These are phyloP conservation scores for Fusarium abutilonis DNA, from an alignment of 2,329 filamentous ascomycete species.

Conservation along the genomic window DNA sequence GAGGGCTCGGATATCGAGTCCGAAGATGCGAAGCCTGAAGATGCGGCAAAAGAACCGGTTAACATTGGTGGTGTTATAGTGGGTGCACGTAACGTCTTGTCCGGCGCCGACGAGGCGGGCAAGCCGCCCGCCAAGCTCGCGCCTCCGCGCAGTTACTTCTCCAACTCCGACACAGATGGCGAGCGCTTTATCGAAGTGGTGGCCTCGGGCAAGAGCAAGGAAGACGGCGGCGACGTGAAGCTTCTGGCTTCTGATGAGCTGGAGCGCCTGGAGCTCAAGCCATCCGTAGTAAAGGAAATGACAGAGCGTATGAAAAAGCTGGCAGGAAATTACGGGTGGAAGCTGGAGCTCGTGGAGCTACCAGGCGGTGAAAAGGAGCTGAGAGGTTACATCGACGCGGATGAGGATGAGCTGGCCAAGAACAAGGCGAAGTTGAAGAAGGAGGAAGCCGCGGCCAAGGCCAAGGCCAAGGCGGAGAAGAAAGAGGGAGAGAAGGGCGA, in stretches of 20 bases:
- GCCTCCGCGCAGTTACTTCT: conserved; percentile 56
- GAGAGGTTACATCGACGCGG: conserved; percentile 73
- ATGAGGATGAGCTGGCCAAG: conserved; percentile 52
- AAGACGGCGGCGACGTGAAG: conserved; percentile 70
- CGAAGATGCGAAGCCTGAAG: neutral
- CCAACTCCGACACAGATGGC: conserved; percentile 38
- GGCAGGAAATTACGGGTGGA: conserved; percentile 79
- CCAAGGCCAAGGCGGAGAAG: conserved; percentile 45
- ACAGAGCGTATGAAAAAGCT: conserved; percentile 73
- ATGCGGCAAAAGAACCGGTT: conserved; percentile 52
- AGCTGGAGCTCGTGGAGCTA: conserved; percentile 79
- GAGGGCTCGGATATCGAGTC: conserved; percentile 14
- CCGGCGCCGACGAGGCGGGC: conserved; percentile 58
- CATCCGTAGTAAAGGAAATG: conserved; percentile 74
- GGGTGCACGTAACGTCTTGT: conserved; percentile 61
- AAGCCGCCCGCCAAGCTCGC: conserved; percentile 58
- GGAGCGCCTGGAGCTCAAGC: conserved; percentile 72
- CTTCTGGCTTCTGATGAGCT: conserved; percentile 73
- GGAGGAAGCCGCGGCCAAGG: conserved; percentile 14
- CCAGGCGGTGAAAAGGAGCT: conserved; percentile 68
- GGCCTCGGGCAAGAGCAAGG: conserved; percentile 57
- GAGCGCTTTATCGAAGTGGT: conserved; percentile 56
- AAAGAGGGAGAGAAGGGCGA: conserved; percentile 40
- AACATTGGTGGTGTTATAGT: conserved; percentile 65
- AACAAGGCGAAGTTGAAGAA: conserved; percentile 36